Base-by-base conservation (phyloP, 2,329 filamentous ascomycete species). In the Ophiostoma sp. region DNA sequence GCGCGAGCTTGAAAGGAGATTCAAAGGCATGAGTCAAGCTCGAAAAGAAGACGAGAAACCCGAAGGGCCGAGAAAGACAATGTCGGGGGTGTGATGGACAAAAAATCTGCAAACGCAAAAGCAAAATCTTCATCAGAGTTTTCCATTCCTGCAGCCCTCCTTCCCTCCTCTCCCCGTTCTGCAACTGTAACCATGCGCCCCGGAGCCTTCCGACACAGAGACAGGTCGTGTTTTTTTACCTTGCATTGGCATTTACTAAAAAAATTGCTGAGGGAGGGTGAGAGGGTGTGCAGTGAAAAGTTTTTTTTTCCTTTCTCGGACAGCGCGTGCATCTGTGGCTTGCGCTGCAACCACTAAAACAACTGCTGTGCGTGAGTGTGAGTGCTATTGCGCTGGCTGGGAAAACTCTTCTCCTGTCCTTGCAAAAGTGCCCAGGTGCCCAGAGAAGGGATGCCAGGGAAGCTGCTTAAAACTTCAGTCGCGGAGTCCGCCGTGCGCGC, bases 111-210 rank as follows among this genome's bases (percentile, higher is more conserved):
- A 48, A 48, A 48, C 5, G 12, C 11, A 48, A 48, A 19, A 8
- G 11, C 39, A 42, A 48, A 48, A 19, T 48, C 15, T 48, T 48
- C 15, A 55, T 33, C 57, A 36, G 28, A 61, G 17, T 61, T 61
- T 71, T 71, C 69, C 69, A 63, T 64, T 69, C 25, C 42, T 71
- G 57, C 70, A 50, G 57, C 69, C 55, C 50, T 61, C 36, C 12
- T 59, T 59, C 3, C 1, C 8, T 12, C 25, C 12, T 8, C 39
- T 28, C 52, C 15, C 28, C 55, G 17, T 28, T 22, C 19, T 61
- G 57, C 8, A 39, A 9, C 7, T 39, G 19, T 12, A 8, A 59
- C 55, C 25, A 59, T 8, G 48, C 39, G 22, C 63, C 63, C 63
- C 39, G 69, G 55, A 45, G 69, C 22, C 22, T 28, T 71, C 69